Conservation (phyloP, 495 filamentous ascomycete species). For the Hypoxylon fuscum region DNA sequence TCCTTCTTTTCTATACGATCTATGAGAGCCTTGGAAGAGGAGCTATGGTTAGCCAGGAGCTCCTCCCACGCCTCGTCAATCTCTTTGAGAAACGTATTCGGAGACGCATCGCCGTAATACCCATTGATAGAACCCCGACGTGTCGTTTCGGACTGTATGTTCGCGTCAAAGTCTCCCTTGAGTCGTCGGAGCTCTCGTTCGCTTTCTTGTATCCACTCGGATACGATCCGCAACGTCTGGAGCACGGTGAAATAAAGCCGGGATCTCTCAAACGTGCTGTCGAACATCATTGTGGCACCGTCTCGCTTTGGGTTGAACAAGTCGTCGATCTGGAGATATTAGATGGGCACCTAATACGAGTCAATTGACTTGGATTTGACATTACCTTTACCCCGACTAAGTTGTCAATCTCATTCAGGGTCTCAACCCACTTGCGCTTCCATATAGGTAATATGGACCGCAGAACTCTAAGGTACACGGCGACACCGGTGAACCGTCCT, state of each 20-base stretch:
- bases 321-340: no score
- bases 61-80: conserved; percentile 50
- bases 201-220: conserved; percentile 44
- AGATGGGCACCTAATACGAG: no score
- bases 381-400: no score
- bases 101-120: conserved; percentile 24
- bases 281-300: conserved; percentile 29
- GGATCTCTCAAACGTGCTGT: conserved; percentile 27
- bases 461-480: no score
- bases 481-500: no score
- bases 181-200: conserved; percentile 45
- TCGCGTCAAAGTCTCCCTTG: conserved; percentile 21
- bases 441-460: no score
- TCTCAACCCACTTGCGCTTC: no score
- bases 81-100: conserved; percentile 36
- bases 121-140: no score
- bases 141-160: not conserved
- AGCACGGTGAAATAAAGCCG: conserved; percentile 29
- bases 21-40: conserved; percentile 15
- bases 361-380: no score
- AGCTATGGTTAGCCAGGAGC: conserved; percentile 32
- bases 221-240: conserved; percentile 23
- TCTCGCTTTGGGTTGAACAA: no score
- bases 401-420: no score
- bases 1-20: conserved; percentile 36